Evolutionary conservation across 768 basidiomycete genomes (phyloP).

Genomic region (Rhizopogon salebrosus): DNA sequence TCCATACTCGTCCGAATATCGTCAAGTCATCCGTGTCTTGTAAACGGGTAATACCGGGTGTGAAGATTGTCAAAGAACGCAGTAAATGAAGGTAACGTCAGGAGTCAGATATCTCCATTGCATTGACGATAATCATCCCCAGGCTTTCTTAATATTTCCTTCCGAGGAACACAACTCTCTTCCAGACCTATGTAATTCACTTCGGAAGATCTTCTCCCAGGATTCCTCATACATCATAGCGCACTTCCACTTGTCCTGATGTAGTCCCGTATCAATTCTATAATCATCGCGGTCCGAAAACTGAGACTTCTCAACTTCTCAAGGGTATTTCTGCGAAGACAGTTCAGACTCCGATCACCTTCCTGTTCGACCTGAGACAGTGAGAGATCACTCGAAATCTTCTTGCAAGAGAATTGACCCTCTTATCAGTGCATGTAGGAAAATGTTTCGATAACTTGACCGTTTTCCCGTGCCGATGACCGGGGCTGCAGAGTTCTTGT

Average conservation of each 20-base stretch:
- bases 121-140: not conserved
- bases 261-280: not conserved
- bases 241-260: not conserved
- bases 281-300: not conserved
- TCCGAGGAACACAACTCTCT: too few species aligned
- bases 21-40: not conserved
- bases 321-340: not conserved
- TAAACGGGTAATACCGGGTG: slow-evolving; percentile 25
- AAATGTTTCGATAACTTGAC: not conserved
- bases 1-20: not conserved
- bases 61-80: slow-evolving; percentile 24
- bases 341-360: not conserved
- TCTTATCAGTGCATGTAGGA: not conserved
- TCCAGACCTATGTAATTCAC: not conserved
- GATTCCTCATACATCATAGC: not conserved
- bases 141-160: too few species aligned
- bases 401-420: not conserved
- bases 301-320: not conserved
- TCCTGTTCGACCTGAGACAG: not conserved
- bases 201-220: not conserved
- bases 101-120: not conserved
- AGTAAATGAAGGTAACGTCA: slow-evolving; percentile 9
- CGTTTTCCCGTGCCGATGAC: not conserved
- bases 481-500: not conserved
- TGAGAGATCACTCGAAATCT: not conserved